Evolutionary conservation across 139 green algal species (phyloP), one percentile per base, ranked within the genome.

Genomic region (Trebouxia sp.): DNA sequence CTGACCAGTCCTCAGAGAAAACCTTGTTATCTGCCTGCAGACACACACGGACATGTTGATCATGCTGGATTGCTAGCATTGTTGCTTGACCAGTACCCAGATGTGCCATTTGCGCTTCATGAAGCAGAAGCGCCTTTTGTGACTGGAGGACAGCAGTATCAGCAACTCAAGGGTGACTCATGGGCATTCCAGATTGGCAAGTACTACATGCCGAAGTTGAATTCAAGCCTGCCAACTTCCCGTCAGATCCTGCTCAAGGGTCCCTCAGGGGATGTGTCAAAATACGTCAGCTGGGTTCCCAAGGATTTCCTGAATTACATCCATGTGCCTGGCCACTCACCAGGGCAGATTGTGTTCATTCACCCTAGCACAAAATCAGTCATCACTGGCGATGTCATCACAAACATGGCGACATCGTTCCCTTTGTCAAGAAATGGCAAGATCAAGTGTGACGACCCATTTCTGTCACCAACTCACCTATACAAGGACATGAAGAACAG

Each of bases 301-400:
- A 51, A 77, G 17, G 39, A 22, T 8, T 28, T 77, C 9, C 67
- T 77, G 0, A 53, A 11, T 2, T 77, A 35, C 26, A n/a, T 43
- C 8, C 67, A 77, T 32, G 42, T 20, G 24, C 67, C 67, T 56
- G 67, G 67, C 7, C 67, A 77, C 55, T 55, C 67, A 39, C 67
- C 67, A 24, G 67, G 67, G 26, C 67, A 77, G 41, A 17, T 77
- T 24, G 41, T 38, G 24, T 77, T 56, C 26, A n/a, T 77, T 12
- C 67, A 77, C 39, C 41, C 53, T 10, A 51, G 41, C 67, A 77
- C 67, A 14, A 51, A 77, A 5, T 77, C 67, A 15, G 39, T 77
- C 1, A 41, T 77, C 42, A 53, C 67, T 53, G 67, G 67, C 14
- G 67, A 77, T 38, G 67, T 53, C 67, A 56, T 77, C 67, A 77